phyloP scores from a whole-genome alignment of 495 filamentous ascomycete species.

The Penicillium arizonense region DNA sequence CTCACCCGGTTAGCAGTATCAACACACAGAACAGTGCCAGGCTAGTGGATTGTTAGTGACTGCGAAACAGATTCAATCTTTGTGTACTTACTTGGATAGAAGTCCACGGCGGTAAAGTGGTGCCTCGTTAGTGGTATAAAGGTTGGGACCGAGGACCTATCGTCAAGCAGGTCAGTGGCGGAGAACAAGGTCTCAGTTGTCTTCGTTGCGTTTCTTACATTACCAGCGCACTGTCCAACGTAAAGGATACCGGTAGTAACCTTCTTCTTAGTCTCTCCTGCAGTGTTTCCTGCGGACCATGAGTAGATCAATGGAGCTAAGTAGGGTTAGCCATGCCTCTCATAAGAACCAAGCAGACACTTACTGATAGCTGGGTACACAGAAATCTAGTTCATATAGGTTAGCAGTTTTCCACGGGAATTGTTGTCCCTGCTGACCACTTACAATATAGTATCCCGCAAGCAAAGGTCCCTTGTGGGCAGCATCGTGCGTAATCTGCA shows the following conservation, averaged over 20 bases:
- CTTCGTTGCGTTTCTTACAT: constrained; percentile 38
- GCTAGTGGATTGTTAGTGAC: constrained; percentile 15
- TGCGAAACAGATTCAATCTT: background rate
- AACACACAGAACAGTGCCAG: constrained; percentile 56
- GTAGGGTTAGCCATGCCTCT: constrained; percentile 30
- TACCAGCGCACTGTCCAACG: constrained; percentile 58
- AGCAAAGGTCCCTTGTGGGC: constrained; percentile 49
- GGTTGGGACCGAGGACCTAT: constrained; percentile 55
- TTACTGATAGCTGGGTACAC: constrained; percentile 54
- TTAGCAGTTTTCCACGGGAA: background rate
- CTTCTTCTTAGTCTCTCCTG: constrained; percentile 64
- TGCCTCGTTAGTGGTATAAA: constrained; percentile 55
- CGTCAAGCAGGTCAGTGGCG: background rate
- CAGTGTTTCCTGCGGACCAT: constrained; percentile 62
- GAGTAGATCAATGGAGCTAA: constrained; percentile 60
- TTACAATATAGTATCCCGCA: constrained; percentile 56
- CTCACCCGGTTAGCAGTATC: constrained; percentile 43
- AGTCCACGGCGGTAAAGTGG: constrained; percentile 55
- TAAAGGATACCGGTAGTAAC: constrained; percentile 56
- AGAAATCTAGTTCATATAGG: constrained; percentile 42
- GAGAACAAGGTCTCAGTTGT: background rate
- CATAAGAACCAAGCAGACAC: constrained; percentile 1
- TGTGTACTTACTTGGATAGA: constrained; percentile 41
- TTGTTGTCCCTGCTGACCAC: background rate
- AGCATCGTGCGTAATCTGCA: constrained; percentile 45